Percentiles rank a stretch among this genome's conserved stretches.
phyloP scores from a whole-genome alignment of 2,329 filamentous ascomycete species.

The Calonectria leucothoes region DNA sequence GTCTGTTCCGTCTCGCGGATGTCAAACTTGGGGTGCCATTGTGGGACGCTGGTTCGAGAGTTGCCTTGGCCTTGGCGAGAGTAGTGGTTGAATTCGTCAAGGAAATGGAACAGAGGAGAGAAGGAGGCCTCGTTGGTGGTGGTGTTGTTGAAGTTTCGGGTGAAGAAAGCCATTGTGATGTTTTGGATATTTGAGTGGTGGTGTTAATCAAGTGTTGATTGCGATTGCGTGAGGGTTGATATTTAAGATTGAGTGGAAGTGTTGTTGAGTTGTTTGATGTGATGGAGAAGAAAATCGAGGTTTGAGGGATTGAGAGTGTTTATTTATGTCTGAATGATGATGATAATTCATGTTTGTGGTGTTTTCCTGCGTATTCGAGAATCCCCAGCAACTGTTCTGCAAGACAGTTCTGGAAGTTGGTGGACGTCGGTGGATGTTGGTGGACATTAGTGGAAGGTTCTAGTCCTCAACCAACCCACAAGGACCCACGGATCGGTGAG shows the following conservation, averaged over 20 bases:
- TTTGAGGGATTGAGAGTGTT: slow-evolving; percentile 23
- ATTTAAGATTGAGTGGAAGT: slow-evolving; percentile 37
- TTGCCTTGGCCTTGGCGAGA: slow-evolving; percentile 52
- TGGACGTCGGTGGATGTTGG: slow-evolving; percentile 33
- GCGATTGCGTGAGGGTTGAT: slow-evolving; percentile 38
- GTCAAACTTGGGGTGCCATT: slow-evolving; percentile 84
- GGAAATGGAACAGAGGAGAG: slow-evolving; percentile 71
- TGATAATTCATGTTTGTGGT: slow-evolving; percentile 13
- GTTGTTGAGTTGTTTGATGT: slow-evolving; percentile 40
- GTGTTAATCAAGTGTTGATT: slow-evolving; percentile 37
- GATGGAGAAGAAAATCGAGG: slow-evolving; percentile 37
- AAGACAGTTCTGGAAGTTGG: slow-evolving; percentile 39
- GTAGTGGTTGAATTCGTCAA: slow-evolving; percentile 73
- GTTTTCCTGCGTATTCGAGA: slow-evolving; percentile 32
- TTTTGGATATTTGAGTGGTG: slow-evolving; percentile 13
- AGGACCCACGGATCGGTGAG: neutral
- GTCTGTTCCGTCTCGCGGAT: slow-evolving; percentile 74
- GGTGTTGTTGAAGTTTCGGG: slow-evolving; percentile 59
- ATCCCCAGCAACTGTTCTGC: slow-evolving; percentile 28
- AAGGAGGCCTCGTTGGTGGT: slow-evolving; percentile 62
- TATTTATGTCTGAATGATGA: slow-evolving; percentile 46
- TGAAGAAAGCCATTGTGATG: slow-evolving; percentile 71
- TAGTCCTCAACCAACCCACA: neutral
- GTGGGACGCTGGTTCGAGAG: slow-evolving; percentile 49
- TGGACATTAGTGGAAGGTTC: slow-evolving; percentile 37